A percentile compares a stretch with the other conserved stretches of the same genome.
phyloP scores from a whole-genome alignment of 768 basidiomycete species.

The Nevesoporus exiguus region DNA sequence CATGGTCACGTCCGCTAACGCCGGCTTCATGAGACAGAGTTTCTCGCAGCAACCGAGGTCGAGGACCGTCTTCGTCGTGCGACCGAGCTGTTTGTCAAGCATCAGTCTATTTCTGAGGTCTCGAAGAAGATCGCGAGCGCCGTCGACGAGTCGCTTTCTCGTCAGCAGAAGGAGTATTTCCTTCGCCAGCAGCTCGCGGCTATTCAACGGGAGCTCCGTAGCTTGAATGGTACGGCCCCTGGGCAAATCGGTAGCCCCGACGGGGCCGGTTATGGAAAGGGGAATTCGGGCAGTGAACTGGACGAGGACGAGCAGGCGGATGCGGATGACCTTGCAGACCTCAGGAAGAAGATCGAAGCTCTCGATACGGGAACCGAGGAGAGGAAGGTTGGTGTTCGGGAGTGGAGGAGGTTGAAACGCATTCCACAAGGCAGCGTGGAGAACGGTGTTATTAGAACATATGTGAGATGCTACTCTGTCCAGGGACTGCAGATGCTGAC shows the following conservation, averaged over 20 bases:
- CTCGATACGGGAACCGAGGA: conserved; percentile 75
- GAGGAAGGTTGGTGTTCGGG: conserved; percentile 74
- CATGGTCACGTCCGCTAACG: conserved; percentile 1
- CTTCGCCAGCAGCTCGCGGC: conserved; percentile 79
- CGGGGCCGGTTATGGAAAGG: conserved; percentile 26
- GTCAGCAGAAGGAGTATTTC: conserved; percentile 86
- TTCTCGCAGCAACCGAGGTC: conserved; percentile 57
- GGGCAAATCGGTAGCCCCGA: conserved; percentile 15
- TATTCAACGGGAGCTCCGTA: conserved; percentile 71
- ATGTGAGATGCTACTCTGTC: conserved; percentile 45
- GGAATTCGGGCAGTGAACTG: conserved; percentile 43
- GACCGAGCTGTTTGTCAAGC: conserved; percentile 69
- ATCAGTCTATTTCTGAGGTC: conserved; percentile 75
- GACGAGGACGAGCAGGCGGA: conserved; percentile 81
- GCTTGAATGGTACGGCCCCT: conserved; percentile 40
- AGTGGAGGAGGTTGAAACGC: conserved; percentile 79
- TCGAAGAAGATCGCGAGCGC: conserved; percentile 76
- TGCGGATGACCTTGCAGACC: conserved; percentile 71
- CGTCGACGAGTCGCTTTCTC: conserved; percentile 80
- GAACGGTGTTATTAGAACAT: conserved; percentile 82
- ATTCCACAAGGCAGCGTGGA: conserved; percentile 91
- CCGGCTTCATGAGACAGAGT: conserved; percentile 37
- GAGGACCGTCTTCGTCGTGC: conserved; percentile 64
- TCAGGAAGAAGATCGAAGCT: conserved; percentile 70
- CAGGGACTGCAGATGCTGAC: conserved; percentile 6